A percentile compares a stretch with the other conserved stretches of the same genome.
Conservation (phyloP, 768 basidiomycete genomes). For the Hemileccinum impolitum region DNA sequence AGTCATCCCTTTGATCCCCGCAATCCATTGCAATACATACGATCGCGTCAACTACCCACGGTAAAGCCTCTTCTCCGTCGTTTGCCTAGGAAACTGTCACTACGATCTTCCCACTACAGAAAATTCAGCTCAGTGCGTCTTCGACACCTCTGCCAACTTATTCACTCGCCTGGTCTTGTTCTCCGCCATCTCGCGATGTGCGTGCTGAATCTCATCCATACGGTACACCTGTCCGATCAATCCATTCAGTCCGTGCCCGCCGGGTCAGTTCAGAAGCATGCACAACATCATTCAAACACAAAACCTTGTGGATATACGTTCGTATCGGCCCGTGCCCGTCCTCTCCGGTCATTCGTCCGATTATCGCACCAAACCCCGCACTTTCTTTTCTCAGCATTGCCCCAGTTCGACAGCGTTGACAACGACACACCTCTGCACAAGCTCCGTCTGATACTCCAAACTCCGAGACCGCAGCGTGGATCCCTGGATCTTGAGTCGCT, state of each 20-base stretch:
- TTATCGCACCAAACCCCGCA: conserved; percentile 52
- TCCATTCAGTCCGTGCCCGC: conserved; percentile 11
- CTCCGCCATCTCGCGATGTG: conserved; percentile 81
- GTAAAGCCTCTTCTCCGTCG: background rate
- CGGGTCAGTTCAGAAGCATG: conserved; percentile 9
- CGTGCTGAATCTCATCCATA: conserved; percentile 75
- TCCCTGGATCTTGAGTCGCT: conserved; percentile 85
- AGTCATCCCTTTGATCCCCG: background rate
- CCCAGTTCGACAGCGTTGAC: background rate
- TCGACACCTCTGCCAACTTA: conserved; percentile 1
- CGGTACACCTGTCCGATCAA: conserved; percentile 78
- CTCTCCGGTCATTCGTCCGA: conserved; percentile 56
- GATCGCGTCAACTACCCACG: background rate
- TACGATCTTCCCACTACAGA: conserved; percentile 32
- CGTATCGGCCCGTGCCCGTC: conserved; percentile 59
- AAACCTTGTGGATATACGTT: conserved; percentile 78
- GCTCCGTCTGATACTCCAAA: conserved; percentile 69
- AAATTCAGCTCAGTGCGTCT: background rate
- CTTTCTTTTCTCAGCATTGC: background rate
- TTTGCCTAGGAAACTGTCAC: conserved; percentile 22
- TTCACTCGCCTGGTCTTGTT: conserved; percentile 51
- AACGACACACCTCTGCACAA: conserved; percentile 52
- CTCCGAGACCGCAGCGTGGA: conserved; percentile 80
- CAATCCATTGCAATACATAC: background rate
- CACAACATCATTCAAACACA: conserved; percentile 14